phyloP scores from a whole-genome alignment of 371 early-diverging fungal genomes.

The Syncephalastrum sp. region DNA sequence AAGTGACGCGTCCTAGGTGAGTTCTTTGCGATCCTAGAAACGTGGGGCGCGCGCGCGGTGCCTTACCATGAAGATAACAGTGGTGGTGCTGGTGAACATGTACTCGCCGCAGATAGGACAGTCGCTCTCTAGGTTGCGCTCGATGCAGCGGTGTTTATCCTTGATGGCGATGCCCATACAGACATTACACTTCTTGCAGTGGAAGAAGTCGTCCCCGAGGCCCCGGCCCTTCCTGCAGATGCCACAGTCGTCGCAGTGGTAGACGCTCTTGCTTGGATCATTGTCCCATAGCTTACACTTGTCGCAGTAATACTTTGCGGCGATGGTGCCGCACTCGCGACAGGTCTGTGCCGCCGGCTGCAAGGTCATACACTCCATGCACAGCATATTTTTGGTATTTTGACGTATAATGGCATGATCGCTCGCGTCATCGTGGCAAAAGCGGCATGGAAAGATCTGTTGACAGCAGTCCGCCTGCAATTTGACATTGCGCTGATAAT shows the following conservation, averaged over 20 bases:
- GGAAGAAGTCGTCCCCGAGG: constrained; percentile 81
- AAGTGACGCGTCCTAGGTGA: not conserved
- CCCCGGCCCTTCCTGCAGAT: constrained; percentile 92
- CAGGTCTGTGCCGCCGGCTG: constrained; percentile 86
- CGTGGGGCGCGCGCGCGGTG: not conserved
- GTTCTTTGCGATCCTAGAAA: not conserved
- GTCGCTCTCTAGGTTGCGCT: constrained; percentile 86
- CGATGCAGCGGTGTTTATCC: constrained; percentile 90
- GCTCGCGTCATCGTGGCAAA: constrained; percentile 93
- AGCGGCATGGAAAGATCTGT: constrained; percentile 87
- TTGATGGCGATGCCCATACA: constrained; percentile 82
- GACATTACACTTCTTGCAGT: constrained; percentile 93
- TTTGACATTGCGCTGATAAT: constrained; percentile 89
- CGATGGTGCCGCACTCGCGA: constrained; percentile 54
- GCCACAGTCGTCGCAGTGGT: constrained; percentile 92
- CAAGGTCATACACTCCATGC: constrained; percentile 83
- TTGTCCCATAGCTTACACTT: constrained; percentile 95
- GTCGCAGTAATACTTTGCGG: constrained; percentile 88
- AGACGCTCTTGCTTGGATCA: constrained; percentile 76
- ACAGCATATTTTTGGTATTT: constrained; percentile 86
- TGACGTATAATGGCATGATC: constrained; percentile 85
- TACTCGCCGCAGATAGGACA: constrained; percentile 98
- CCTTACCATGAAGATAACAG: constrained; percentile 84
- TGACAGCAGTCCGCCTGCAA: constrained; percentile 93
- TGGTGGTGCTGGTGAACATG: constrained; percentile 85